Evolutionary conservation across 176 grass and related monocot genomes (phyloP).

Genomic region (Pontederia paniculata): DNA sequence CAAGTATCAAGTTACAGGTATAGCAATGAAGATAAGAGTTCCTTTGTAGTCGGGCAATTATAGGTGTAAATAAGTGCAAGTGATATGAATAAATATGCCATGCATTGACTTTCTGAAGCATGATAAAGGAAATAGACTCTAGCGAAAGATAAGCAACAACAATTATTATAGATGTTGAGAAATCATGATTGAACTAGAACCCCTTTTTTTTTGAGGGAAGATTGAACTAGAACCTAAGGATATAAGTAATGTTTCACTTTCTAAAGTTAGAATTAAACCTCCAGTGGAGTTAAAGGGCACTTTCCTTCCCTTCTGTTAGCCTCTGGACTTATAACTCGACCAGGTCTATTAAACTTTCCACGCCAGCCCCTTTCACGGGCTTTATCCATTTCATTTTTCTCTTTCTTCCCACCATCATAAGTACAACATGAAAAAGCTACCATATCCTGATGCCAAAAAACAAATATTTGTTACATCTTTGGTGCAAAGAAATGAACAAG

Average conservation of each 20-base stretch:
- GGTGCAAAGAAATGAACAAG: not conserved
- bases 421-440: conserved; percentile 93
- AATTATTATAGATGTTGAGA: too few species aligned
- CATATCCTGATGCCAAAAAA: conserved; percentile 59
- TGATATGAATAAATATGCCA: too few species aligned
- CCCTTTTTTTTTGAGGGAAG: too few species aligned
- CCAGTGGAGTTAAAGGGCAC: conserved; percentile 77
- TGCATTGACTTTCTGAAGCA: too few species aligned
- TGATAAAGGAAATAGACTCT: too few species aligned
- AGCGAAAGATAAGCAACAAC: too few species aligned
- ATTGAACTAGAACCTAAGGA: too few species aligned
- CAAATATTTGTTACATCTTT: not conserved
- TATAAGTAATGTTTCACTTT: too few species aligned
- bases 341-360: conserved; percentile 71
- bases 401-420: conserved; percentile 66
- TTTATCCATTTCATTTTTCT: conserved; percentile 67
- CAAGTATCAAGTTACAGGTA: too few species aligned
- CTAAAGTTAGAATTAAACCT: conserved; percentile 33
- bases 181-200: too few species aligned
- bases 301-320: conserved; percentile 70
- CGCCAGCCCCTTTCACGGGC: conserved; percentile 82
- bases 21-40: too few species aligned
- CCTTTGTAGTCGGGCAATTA: not conserved
- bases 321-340: conserved; percentile 75
- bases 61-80: too few species aligned